These are phyloP conservation scores for Mortierella sp. DNA, from an alignment of 371 early-diverging fungal species.

Conservation along the genomic window DNA sequence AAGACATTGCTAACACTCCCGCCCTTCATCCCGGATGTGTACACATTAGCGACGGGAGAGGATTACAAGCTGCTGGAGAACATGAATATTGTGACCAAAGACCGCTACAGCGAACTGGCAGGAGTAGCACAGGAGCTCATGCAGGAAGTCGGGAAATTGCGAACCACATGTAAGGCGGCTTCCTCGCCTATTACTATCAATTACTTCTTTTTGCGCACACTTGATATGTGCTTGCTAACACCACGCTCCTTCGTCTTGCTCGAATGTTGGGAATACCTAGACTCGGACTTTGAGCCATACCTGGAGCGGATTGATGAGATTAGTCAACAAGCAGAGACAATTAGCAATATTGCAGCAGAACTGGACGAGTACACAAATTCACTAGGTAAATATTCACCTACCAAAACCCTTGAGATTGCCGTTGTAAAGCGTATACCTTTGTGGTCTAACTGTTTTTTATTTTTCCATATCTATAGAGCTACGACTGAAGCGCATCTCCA, in stretches of 20 bases:
- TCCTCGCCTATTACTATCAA: background rate
- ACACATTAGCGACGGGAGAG: conserved; percentile 64
- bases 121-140: conserved; percentile 71
- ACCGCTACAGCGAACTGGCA: conserved; percentile 71
- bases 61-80: conserved; percentile 71
- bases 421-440: background rate
- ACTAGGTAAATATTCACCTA: conserved; percentile 60
- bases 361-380: conserved; percentile 74
- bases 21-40: background rate
- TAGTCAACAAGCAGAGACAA: conserved; percentile 66
- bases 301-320: conserved; percentile 71
- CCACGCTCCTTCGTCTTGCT: background rate
- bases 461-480: conserved; percentile 9
- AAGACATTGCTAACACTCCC: background rate
- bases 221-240: background rate
- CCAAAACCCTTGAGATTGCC: background rate
- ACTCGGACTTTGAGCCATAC: conserved; percentile 68
- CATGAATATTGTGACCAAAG: conserved; percentile 72
- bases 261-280: conserved; percentile 38
- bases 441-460: background rate
- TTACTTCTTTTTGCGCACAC: background rate
- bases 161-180: conserved; percentile 64
- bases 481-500: conserved; percentile 33
- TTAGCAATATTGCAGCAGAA: conserved; percentile 68
- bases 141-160: conserved; percentile 71